Evolutionary conservation across 1,284 basidiomycete genomes (phyloP).

Genomic region (Irpex sp.): DNA sequence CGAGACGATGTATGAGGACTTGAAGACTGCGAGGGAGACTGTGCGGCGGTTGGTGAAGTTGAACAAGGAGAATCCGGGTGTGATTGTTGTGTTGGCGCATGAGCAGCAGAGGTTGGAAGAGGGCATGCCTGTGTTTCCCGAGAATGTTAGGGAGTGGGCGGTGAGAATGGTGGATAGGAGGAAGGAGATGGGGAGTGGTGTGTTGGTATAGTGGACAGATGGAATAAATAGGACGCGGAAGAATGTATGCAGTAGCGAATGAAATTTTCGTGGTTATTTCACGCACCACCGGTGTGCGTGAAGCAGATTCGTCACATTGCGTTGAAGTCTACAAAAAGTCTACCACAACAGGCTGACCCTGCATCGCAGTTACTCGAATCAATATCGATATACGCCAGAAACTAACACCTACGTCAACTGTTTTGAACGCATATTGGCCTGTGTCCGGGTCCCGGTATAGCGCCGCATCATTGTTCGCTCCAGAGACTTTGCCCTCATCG

Average conservation of each 20-base stretch:
- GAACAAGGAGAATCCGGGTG: background rate
- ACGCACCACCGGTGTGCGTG: no score
- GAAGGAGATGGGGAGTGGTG: background rate
- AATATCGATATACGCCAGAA: no score
- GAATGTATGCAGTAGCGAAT: background rate
- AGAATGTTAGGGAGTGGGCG: background rate
- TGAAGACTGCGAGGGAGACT: background rate
- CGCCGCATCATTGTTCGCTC: no score
- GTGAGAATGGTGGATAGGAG: background rate
- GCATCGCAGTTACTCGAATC: no score
- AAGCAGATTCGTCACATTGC: no score
- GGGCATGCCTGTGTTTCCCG: conserved; percentile 1
- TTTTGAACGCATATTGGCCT: no score
- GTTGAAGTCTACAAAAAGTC: no score
- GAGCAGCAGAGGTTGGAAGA: background rate
- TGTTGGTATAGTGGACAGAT: background rate
- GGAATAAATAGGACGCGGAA: background rate
- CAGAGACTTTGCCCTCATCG: no score
- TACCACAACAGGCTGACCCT: no score
- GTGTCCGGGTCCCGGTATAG: no score
- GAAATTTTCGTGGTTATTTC: no score
- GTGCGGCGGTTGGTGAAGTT: background rate
- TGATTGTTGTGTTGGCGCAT: conserved; percentile 2
- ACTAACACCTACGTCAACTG: no score
- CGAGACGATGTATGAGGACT: background rate